Conservation (phyloP, 345 rosid genomes). For the Citropsis articulata region DNA sequence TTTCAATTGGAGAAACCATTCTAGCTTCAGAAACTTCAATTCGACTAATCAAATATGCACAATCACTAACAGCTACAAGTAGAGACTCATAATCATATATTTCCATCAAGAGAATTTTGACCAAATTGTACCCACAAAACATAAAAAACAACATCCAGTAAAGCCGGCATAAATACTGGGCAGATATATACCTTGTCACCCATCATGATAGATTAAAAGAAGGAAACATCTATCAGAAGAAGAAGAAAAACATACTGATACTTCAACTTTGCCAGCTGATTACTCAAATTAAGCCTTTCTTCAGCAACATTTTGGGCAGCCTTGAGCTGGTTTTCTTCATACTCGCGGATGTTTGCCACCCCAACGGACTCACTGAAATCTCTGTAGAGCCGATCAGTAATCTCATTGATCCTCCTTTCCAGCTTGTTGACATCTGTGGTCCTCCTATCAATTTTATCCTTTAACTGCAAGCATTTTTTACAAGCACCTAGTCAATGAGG, state of each 20-base stretch:
- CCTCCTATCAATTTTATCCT: slow-evolving; percentile 61
- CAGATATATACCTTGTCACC: background rate
- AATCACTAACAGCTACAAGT: background rate
- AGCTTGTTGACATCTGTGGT: slow-evolving; percentile 56
- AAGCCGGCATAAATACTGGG: background rate
- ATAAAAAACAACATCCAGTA: background rate
- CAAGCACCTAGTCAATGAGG: slow-evolving; percentile 8
- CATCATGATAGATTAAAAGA: background rate
- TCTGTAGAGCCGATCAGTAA: slow-evolving; percentile 72
- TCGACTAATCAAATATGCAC: background rate
- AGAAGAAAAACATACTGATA: slow-evolving; percentile 74
- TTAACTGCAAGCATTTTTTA: slow-evolving; percentile 50
- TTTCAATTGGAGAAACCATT: background rate
- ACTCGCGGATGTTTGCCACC: slow-evolving; percentile 89
- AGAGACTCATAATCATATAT: background rate
- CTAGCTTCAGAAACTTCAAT: background rate
- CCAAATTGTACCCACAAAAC: background rate
- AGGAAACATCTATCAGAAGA: background rate
- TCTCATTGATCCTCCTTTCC: slow-evolving; percentile 88
- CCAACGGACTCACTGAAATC: slow-evolving; percentile 80
- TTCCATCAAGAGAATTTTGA: background rate
- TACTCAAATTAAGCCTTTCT: slow-evolving; percentile 85
- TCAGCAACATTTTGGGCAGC: slow-evolving; percentile 84
- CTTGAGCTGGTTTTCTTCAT: slow-evolving; percentile 94
- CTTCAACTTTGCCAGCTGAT: slow-evolving; percentile 89